Evolutionary conservation across 2,329 filamentous ascomycete species (phyloP), one percentile per base, ranked within the genome.

Genomic region (Zymoseptoria pseudotritici): DNA sequence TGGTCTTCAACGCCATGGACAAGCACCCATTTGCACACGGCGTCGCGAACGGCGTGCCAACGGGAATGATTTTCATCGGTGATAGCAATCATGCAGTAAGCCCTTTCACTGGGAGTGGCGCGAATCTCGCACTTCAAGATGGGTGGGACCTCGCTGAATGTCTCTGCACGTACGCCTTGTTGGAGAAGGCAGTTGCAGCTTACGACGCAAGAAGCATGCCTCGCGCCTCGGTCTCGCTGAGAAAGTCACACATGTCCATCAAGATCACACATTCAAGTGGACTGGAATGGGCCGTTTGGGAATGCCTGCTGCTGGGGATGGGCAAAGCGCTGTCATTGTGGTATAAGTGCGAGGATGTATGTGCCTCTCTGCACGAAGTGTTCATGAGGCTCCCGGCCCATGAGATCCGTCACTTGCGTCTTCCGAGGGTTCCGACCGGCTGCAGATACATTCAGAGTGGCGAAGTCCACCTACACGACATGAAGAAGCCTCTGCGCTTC

Each of bases 41-140:
- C n/a, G 53, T 67, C 22, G 49, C 36, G 19, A 52, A 49, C 11
- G 21, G 19, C 10, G 13, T 52, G 9, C 55, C 58, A 9, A n/a
- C 19, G 9, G 50, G 50, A 51, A 71, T 78, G 7, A 66, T 82
- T 9, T 82, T 79, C 55, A 77, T 82, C 21, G 80, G 80, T 10
- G 79, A 82, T 63, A 73, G 73, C 58, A 82, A 82, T 61, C 80
- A 82, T 64, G 79, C 79, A 1, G 72, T 81, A 5, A 79, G 73
- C 56, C 77, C 79, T 0, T 82, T 80, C 68, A 76, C 79, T 4
- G 78, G 80, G 0, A 78, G 75, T 58, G 80, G 80, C 0, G 79
- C 78, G 0, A 81, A 80, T 62, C 65, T 81, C 59, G 79, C 78
- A 2, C 60, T 81, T 24, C 75, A 72, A 57, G 79, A 82, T 63